A percentile compares a stretch with the other conserved stretches of the same genome.
Evolutionary conservation across 2,329 filamentous ascomycete genomes (phyloP).

Genomic region (Epichloe brachyelytri): DNA sequence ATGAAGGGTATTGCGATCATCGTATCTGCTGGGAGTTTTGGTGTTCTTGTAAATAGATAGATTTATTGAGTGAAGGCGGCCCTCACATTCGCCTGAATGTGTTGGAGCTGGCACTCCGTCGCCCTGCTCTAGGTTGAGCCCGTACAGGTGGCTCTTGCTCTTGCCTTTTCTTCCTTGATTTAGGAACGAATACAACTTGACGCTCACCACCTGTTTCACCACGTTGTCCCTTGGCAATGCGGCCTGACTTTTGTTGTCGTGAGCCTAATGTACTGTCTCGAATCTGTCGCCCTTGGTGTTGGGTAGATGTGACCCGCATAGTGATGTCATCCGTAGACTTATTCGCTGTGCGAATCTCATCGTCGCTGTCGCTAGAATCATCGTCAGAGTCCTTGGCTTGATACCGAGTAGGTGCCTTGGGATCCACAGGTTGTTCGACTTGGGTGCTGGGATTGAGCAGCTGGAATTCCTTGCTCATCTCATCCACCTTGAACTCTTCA

Average conservation of each 20-base stretch:
- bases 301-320: slow-evolving; percentile 59
- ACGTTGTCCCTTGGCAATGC: slow-evolving; percentile 29
- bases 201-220: slow-evolving; percentile 48
- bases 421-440: slow-evolving; percentile 21
- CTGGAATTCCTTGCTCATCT: slow-evolving; percentile 75
- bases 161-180: slow-evolving; percentile 38
- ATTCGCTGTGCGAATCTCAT: slow-evolving; percentile 10
- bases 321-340: slow-evolving; percentile 28
- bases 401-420: slow-evolving; percentile 24
- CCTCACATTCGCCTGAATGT: slow-evolving; percentile 53
- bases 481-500: slow-evolving; percentile 84
- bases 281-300: slow-evolving; percentile 42
- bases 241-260: slow-evolving; percentile 36
- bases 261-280: slow-evolving; percentile 45
- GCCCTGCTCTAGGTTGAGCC: slow-evolving; percentile 25
- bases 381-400: slow-evolving; percentile 30
- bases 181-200: slow-evolving; percentile 61
- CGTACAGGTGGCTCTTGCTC: slow-evolving; percentile 18
- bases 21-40: not conserved
- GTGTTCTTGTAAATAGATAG: slow-evolving; percentile 9
- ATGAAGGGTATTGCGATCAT: not conserved
- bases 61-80: not conserved
- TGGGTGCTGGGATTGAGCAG: slow-evolving; percentile 77
- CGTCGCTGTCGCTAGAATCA: slow-evolving; percentile 29
- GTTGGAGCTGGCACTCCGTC: slow-evolving; percentile 65